Evolutionary conservation across 2,329 filamentous ascomycete genomes (phyloP).

Genomic region (Pseudocercospora fuligena): DNA sequence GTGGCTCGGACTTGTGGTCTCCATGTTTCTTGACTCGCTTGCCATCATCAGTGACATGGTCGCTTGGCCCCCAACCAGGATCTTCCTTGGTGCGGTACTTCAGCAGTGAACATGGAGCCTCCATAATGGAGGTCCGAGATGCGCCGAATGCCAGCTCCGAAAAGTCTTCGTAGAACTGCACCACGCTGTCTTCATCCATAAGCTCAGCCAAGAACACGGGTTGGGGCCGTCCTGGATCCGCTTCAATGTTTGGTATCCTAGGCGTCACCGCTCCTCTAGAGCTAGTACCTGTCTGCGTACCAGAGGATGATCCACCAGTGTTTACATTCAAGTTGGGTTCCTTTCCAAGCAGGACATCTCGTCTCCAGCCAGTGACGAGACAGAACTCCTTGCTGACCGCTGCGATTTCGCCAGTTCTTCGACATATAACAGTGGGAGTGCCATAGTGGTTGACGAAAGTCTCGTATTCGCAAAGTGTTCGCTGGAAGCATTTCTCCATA

Average conservation of each 20-base stretch:
- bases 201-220: conserved; percentile 91
- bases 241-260: conserved; percentile 36
- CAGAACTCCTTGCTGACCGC: conserved; percentile 96
- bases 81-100: conserved; percentile 82
- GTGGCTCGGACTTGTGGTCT: conserved; percentile 34
- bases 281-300: conserved; percentile 48
- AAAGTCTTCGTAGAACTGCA: conserved; percentile 96
- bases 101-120: conserved; percentile 78
- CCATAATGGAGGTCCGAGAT: conserved; percentile 79
- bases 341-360: conserved; percentile 84
- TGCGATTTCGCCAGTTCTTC: conserved; percentile 91
- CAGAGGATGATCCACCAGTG: conserved; percentile 59
- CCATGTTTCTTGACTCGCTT: conserved; percentile 34
- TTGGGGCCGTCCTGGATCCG: conserved; percentile 58
- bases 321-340: conserved; percentile 89
- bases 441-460: conserved; percentile 88
- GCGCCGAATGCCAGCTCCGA: conserved; percentile 90
- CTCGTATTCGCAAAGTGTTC: conserved; percentile 89
- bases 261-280: conserved; percentile 56
- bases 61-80: conserved; percentile 48
- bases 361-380: conserved; percentile 93
- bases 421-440: conserved; percentile 88
- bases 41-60: conserved; percentile 50
- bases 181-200: conserved; percentile 88
- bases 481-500: conserved; percentile 96